Base-by-base conservation (phyloP, 192 early-diverging fungal species). In the Rhizophagus sp. region DNA sequence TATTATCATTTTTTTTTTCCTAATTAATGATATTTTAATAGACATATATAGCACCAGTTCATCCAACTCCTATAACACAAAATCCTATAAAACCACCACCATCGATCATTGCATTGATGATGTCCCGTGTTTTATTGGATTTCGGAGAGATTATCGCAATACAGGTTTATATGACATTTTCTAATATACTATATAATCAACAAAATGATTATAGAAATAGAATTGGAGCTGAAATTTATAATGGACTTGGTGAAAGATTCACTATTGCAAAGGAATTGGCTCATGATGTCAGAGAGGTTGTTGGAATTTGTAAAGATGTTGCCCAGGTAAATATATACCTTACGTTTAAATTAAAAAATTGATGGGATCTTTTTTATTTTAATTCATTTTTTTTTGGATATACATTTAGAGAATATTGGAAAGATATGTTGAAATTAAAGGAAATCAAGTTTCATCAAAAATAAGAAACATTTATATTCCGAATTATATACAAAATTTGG, bases 91-190 rank as follows among this genome's bases (percentile, higher is more conserved):
- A 12, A 36, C 30, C 75, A 64, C 74, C 52, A 57, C 44, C 67
- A 68, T 76, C 79, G 15, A 79, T 80, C 15, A 30, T 84, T n/a
- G 52, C 41, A 10, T 33, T 87, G 22, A 57, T 82, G 2, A 67
- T 74, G 22, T 82, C 86, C 36, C 78, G 84, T 4, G 62, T 85
- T n/a, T 79, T 79, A 78, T 83, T 81, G 25, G 82, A 87, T 50
- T 73, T 87, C n/a, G 73, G 81, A 7, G 85, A 87, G 36, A 57
- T 74, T 65, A 72, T 67, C 9, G 62, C 84, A 12, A 39, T 50
- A 10, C 76, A 79, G 50, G 70, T 77, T 15, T 85, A 81, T 66
- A 65, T 27, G 52, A 50, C 62, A 22, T 81, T 22, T 75, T 79
- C 69, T 41, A 61, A 33, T 11, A 15, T 15, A 57, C 62, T 73